Conservation (phyloP, 2,329 filamentous ascomycete genomes). For the Gnomoniopsis sp. region DNA sequence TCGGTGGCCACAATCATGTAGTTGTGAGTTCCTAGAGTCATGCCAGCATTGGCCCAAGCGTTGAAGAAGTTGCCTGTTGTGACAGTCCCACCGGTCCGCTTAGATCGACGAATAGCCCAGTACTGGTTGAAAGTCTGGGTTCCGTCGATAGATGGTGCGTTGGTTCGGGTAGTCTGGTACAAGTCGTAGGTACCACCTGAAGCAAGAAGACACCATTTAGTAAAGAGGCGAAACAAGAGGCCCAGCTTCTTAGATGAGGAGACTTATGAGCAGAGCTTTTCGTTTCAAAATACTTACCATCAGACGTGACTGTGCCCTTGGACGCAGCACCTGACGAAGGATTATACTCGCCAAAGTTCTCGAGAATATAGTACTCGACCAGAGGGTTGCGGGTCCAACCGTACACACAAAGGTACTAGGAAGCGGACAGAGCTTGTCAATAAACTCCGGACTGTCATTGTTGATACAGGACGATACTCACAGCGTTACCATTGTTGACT, state of each 20-base stretch:
- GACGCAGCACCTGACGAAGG: conserved; percentile 31
- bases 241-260: no score
- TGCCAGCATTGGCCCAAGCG: conserved; percentile 43
- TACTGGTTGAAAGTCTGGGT: conserved; percentile 49
- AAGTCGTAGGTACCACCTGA: conserved; percentile 29
- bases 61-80: conserved; percentile 48
- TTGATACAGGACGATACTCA: neutral
- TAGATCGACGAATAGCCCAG: conserved; percentile 45
- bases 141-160: conserved; percentile 43
- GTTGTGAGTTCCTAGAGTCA: conserved; percentile 44
- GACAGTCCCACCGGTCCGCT: conserved; percentile 48
- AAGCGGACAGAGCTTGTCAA: conserved; percentile 32
- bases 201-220: neutral
- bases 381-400: conserved; percentile 36
- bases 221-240: neutral
- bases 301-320: conserved; percentile 29
- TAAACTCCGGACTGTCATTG: conserved; percentile 18
- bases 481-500: conserved; percentile 18
- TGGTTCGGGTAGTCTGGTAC: conserved; percentile 31
- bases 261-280: no score
- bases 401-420: conserved; percentile 27
- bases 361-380: conserved; percentile 33
- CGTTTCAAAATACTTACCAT: conserved; percentile 21
- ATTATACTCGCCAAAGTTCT: conserved; percentile 40
- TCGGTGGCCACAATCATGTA: conserved; percentile 51